Base-by-base conservation (phyloP, 2,329 filamentous ascomycete genomes). In the Fusarium oligoseptatum region DNA sequence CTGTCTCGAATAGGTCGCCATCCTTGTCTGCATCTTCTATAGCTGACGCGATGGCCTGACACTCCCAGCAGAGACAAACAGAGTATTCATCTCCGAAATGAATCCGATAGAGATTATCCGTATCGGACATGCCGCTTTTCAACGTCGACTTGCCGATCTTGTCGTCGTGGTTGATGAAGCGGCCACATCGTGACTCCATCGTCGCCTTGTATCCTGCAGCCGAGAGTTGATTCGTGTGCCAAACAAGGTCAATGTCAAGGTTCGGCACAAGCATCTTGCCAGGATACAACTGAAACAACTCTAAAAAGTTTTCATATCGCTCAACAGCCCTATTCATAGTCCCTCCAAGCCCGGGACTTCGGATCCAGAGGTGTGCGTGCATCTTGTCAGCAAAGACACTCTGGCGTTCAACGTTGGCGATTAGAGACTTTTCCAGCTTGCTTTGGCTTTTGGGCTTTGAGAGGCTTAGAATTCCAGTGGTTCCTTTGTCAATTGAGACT, bases 201-300 rank as follows among this genome's bases (percentile, higher is more conserved):
- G 70, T 69, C 37, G 63, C 41, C 3, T 41, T 66, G 71, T 85
- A 84, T 0, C 63, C 61, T 5, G 17, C 55, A 0, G 82, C 72
- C 7, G 81, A 82, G 64, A 81, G 80, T 66, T 84, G 84, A 67
- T 85, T 84, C 4, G 84, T 85, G 64, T 85, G 83, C 84, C 84
- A 85, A 9, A 78, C 83, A 6, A 85, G 76, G 58, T 85, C 84
- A 27, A 85, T 80, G 41, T 85, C 84, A 3, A 84, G 75, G 2
- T 82, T 83, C 1, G 84, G 84, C 9, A 85, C 84, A 2, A 83
- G 69, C 61, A 80, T 80, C 22, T 71, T 80, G 10, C 72, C 68
- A 1, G 80, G 80, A 57, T 89, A 77, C 0, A 80, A 71, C 2
- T 81, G 81, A 56, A 85, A 78, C 3, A 85, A 77, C 22, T 73